Evolutionary conservation across 2,329 filamentous ascomycete species (phyloP).

Genomic region (Penicillium decumbens): DNA sequence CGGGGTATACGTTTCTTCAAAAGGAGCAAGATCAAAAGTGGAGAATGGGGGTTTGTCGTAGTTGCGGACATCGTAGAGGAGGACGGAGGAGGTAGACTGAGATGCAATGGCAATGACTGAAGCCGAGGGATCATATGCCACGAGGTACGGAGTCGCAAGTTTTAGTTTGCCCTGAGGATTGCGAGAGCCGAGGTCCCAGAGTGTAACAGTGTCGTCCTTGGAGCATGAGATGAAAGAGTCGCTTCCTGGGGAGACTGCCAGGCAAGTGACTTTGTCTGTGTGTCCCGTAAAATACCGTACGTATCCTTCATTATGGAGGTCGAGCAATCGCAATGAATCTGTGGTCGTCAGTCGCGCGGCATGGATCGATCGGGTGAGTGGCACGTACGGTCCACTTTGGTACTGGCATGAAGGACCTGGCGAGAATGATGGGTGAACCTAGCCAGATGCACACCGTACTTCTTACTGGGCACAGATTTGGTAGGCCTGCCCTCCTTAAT

Average conservation of each 20-base stretch:
- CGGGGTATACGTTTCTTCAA: slow-evolving; percentile 53
- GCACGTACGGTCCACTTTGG: slow-evolving; percentile 75
- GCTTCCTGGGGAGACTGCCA: slow-evolving; percentile 76
- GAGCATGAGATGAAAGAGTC: slow-evolving; percentile 92
- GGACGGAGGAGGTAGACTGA: slow-evolving; percentile 69
- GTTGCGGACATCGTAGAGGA: slow-evolving; percentile 90
- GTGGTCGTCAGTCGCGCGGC: slow-evolving; percentile 2
- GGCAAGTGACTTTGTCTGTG: slow-evolving; percentile 73
- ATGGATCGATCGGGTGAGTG: background rate
- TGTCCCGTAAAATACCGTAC: slow-evolving; percentile 95
- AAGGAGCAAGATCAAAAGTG: slow-evolving; percentile 67
- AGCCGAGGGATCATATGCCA: slow-evolving; percentile 87
- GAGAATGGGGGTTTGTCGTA: slow-evolving; percentile 88
- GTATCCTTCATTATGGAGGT: slow-evolving; percentile 90
- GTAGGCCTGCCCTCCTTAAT: slow-evolving; percentile 84
- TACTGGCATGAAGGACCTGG: slow-evolving; percentile 91
- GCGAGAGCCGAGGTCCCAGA: slow-evolving; percentile 83
- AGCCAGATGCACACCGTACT: slow-evolving; percentile 91
- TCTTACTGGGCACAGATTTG: slow-evolving; percentile 88
- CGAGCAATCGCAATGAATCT: slow-evolving; percentile 75
- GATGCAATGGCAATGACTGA: slow-evolving; percentile 87
- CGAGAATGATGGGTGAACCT: slow-evolving; percentile 89
- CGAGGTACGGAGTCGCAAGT: slow-evolving; percentile 73
- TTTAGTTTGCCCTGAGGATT: slow-evolving; percentile 76
- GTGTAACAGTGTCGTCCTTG: slow-evolving; percentile 80